Evolutionary conservation across 495 filamentous ascomycete species (phyloP).

Genomic region (Hypoxylon perforatum): DNA sequence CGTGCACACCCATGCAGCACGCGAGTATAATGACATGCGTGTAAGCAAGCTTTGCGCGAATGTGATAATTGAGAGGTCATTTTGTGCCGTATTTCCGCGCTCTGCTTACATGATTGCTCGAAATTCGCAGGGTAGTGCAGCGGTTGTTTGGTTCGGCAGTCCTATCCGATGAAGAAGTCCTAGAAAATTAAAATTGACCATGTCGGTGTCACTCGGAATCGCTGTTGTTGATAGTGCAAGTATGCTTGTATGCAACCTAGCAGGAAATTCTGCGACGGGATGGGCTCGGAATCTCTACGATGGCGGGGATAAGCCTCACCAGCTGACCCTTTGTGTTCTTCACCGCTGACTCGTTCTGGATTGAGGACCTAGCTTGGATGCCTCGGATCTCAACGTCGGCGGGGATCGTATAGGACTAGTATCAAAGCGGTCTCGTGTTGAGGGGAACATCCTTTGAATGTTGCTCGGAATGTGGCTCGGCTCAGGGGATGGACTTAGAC

Average conservation of each 20-base stretch:
- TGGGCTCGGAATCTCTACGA: conserved; percentile 21
- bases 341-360: conserved; percentile 12
- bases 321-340: conserved; percentile 18
- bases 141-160: conserved; percentile 8
- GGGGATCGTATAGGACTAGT: neutral
- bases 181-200: neutral
- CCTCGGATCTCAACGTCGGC: conserved; percentile 4
- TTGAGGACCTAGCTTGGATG: neutral
- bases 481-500: neutral
- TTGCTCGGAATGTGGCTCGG: too few species aligned
- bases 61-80: conserved; percentile 25
- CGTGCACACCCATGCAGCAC: conserved; percentile 13
- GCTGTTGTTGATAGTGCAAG: neutral
- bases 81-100: conserved; percentile 27
- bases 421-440: neutral
- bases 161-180: conserved; percentile 2
- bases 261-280: conserved; percentile 10
- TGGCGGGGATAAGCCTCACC: conserved; percentile 15
- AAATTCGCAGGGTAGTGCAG: conserved; percentile 5
- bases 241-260: neutral
- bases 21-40: neutral
- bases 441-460: neutral
- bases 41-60: conserved; percentile 22
- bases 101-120: conserved; percentile 1
- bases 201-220: conserved; percentile 28